Evolutionary conservation across 345 rosid genomes (phyloP), one percentile per base, ranked within the genome.

Genomic region (Microcos paniculata): DNA sequence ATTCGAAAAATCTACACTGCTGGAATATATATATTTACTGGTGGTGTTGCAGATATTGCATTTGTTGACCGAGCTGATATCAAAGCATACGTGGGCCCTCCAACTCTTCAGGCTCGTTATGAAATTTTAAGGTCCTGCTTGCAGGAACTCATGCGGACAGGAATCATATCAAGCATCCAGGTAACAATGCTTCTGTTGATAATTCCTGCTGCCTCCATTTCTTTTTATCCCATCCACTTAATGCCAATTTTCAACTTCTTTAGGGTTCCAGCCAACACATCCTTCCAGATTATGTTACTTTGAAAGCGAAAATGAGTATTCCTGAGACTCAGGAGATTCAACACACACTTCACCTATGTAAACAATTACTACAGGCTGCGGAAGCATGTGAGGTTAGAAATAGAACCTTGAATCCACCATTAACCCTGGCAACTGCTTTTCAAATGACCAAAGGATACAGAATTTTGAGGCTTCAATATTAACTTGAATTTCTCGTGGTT

Each of bases 1-100:
- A 43, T 66, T 45, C 43, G 33, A 48, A n/a, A 56, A 53, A 13
- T 57, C 42, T 68, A 55, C 46, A 12, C 55, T 8, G 21, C 46
- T 48, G 4, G 58, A 53, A 43, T 49, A 3, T 61, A 57, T 21
- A 61, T 38, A 67, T 52, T 57, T 31, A 63, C 45, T 4, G 57
- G 26, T 63, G 35, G 77, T 79, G 19, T 80, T 87, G 78, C 88
- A 96, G 99, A 96, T 89, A 81, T 96, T 78, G 99, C 99, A 42
- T 96, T 96, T 75, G 94, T 96, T 69, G 97, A 96, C 77, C 87
- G 98, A 78, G 97, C 99, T 65, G 99, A 96, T 82, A 90, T 96
- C 79, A 96, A 96, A 85, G 99, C 99, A 46, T 96, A 93, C 74
- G 91, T 96, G 72, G 98, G 98, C 73, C 98, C 99, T 76, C 98